Conservation (phyloP, 2,329 filamentous ascomycete genomes). For the Claviceps monticola region DNA sequence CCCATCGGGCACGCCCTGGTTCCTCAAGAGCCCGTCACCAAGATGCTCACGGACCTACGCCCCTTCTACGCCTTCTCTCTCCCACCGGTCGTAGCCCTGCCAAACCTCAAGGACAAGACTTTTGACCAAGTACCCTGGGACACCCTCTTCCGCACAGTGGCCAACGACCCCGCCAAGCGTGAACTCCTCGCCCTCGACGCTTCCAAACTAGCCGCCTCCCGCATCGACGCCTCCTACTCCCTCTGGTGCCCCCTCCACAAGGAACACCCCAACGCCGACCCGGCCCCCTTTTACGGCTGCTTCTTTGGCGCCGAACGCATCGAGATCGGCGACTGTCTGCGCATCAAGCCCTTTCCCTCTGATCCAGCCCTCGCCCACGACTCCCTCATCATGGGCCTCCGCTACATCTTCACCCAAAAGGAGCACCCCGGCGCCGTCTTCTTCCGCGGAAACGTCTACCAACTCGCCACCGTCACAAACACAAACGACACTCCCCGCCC, state of each 20-base stretch:
- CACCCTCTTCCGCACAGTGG: slow-evolving; percentile 18
- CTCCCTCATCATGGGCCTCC: slow-evolving; percentile 23
- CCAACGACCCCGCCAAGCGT: slow-evolving; percentile 22
- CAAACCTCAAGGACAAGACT: slow-evolving; percentile 23
- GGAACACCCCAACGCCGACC: slow-evolving; percentile 18
- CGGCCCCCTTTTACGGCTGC: slow-evolving; percentile 28
- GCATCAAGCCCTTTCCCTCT: slow-evolving; percentile 27
- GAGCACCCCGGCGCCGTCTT: slow-evolving; percentile 23
- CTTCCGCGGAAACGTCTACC: slow-evolving; percentile 28
- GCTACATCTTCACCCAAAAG: slow-evolving; percentile 24
- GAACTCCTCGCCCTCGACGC: slow-evolving; percentile 33
- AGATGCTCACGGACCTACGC: slow-evolving; percentile 27
- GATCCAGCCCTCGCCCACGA: slow-evolving; percentile 21
- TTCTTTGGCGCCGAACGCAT: slow-evolving; percentile 39
- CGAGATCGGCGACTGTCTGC: slow-evolving; percentile 32
- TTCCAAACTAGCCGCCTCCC: slow-evolving; percentile 35
- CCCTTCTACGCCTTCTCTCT: slow-evolving; percentile 39
- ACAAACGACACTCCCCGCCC: slow-evolving; percentile 13
- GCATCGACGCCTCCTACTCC: slow-evolving; percentile 34
- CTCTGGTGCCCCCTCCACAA: slow-evolving; percentile 27
- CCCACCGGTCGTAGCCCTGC: slow-evolving; percentile 23
- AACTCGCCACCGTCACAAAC: slow-evolving; percentile 16
- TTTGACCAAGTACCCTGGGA: slow-evolving; percentile 32
- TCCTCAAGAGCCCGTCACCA: slow-evolving; percentile 24
- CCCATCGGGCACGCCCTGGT: slow-evolving; percentile 26